phyloP scores from a whole-genome alignment of 306 rosid species.

The Carpinus viminea region DNA sequence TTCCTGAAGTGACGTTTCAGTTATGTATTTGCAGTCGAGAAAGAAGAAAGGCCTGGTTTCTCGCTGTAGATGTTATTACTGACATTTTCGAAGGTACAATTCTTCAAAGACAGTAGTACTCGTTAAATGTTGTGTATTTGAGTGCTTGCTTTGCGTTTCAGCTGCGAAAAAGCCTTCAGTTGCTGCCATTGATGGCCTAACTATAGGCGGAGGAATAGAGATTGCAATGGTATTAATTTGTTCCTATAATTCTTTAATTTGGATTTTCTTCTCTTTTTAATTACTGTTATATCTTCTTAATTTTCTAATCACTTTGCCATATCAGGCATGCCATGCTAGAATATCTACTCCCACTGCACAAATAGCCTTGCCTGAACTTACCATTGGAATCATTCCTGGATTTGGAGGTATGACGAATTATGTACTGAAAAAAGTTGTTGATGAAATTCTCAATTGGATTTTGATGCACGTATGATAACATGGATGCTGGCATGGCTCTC shows the following conservation, averaged over 20 bases:
- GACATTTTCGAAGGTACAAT: conserved; percentile 72
- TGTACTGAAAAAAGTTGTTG: too few relatives aligned
- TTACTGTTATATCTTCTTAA: neutral
- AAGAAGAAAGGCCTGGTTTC: conserved; percentile 55
- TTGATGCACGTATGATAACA: conserved; percentile 1
- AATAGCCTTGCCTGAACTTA: conserved; percentile 93
- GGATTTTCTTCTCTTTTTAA: neutral
- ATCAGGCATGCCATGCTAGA: conserved; percentile 85
- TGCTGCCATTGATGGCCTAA: conserved; percentile 97
- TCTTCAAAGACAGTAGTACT: neutral
- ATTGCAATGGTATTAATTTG: conserved; percentile 74
- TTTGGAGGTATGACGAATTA: conserved; percentile 70
- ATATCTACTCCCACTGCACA: conserved; percentile 87
- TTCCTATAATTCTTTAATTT: neutral
- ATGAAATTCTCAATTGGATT: neutral
- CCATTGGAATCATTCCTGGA: conserved; percentile 93
- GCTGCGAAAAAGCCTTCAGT: conserved; percentile 85
- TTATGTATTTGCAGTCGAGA: conserved; percentile 30
- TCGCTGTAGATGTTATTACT: conserved; percentile 70
- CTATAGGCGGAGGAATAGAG: conserved; percentile 98
- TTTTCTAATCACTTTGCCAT: conserved; percentile 10
- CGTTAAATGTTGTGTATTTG: conserved; percentile 15
- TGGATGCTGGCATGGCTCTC: conserved; percentile 30
- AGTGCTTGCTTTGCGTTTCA: conserved; percentile 36
- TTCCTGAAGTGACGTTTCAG: conserved; percentile 11